Percentiles rank a stretch among this genome's conserved stretches.
These are phyloP conservation scores for Papiliotrema nemorosa DNA, from an alignment of 1,284 basidiomycete genomes.

Conservation along the genomic window DNA sequence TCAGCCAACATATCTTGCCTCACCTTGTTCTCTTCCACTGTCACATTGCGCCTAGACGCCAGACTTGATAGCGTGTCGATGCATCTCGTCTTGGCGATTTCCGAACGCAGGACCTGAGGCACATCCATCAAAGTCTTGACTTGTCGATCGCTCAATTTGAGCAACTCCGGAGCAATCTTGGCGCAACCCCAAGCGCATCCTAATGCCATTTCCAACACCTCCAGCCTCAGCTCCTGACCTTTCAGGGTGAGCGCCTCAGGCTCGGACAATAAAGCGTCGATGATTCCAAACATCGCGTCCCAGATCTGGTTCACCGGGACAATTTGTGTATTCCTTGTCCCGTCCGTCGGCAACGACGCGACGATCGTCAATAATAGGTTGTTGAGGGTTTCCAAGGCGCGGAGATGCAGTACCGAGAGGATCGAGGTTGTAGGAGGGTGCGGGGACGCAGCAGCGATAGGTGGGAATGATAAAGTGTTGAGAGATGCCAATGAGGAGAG, in stretches of 20 bases:
- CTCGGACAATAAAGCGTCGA: constrained; percentile 51
- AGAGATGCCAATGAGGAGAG: constrained; percentile 67
- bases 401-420: constrained; percentile 72
- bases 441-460: constrained; percentile 60
- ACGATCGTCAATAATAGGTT: constrained; percentile 73
- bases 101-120: constrained; percentile 58
- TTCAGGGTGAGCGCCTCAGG: constrained; percentile 18
- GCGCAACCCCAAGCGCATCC: constrained; percentile 51
- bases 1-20: constrained; percentile 14
- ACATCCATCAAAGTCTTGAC: constrained; percentile 64
- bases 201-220: constrained; percentile 45
- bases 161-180: constrained; percentile 29
- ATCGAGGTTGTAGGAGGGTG: constrained; percentile 82
- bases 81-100: constrained; percentile 64
- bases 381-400: constrained; percentile 83
- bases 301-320: constrained; percentile 60
- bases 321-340: constrained; percentile 43
- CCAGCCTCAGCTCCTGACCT: constrained; percentile 29
- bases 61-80: constrained; percentile 78
- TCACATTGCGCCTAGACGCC: constrained; percentile 61
- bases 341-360: constrained; percentile 52
- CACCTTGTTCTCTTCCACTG: constrained; percentile 68
- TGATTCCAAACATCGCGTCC: constrained; percentile 70
- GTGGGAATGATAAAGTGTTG: constrained; percentile 74
- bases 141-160: constrained; percentile 45